Evolutionary conservation across 2,329 filamentous ascomycete genomes (phyloP).

Genomic region (Drechslera avenae): DNA sequence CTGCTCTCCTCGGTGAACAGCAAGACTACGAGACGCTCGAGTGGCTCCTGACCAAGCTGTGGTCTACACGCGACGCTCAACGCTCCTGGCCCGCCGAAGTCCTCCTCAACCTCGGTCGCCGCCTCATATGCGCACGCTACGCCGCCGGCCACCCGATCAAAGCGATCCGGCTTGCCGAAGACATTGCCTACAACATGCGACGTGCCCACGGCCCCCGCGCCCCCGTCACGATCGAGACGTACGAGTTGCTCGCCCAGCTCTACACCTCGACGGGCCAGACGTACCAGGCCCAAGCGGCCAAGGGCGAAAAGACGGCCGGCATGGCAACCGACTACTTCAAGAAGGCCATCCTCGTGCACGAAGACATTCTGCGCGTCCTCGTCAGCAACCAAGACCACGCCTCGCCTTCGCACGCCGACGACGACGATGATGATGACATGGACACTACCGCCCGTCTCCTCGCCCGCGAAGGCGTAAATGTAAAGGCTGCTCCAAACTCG

Average conservation of each 20-base stretch:
- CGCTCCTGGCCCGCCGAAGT: constrained; percentile 45
- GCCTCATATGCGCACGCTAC: constrained; percentile 60
- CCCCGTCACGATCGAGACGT: constrained; percentile 56
- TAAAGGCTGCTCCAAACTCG: constrained; percentile 22
- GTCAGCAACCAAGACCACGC: constrained; percentile 21
- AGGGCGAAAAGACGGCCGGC: constrained; percentile 41
- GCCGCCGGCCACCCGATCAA: constrained; percentile 53
- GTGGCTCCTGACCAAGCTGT: constrained; percentile 46
- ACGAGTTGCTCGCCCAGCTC: constrained; percentile 56
- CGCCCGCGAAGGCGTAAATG: constrained; percentile 41
- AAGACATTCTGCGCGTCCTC: constrained; percentile 43
- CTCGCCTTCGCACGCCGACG: constrained; percentile 37
- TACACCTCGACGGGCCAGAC: constrained; percentile 52
- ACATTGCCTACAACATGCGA: constrained; percentile 62
- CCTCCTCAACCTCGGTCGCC: constrained; percentile 59
- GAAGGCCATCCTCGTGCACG: constrained; percentile 42
- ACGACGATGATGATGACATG: constrained; percentile 42
- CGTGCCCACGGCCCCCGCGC: constrained; percentile 58
- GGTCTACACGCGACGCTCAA: constrained; percentile 44
- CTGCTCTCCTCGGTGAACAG: constrained; percentile 52
- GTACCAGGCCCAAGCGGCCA: constrained; percentile 45
- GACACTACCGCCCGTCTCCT: constrained; percentile 47
- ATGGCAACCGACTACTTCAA: constrained; percentile 49
- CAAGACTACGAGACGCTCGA: constrained; percentile 52
- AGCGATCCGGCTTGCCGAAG: constrained; percentile 54